Percentiles rank a stretch among this genome's conserved stretches.
Conservation (phyloP, 2,329 filamentous ascomycete species). For the Triangularia setosa region DNA sequence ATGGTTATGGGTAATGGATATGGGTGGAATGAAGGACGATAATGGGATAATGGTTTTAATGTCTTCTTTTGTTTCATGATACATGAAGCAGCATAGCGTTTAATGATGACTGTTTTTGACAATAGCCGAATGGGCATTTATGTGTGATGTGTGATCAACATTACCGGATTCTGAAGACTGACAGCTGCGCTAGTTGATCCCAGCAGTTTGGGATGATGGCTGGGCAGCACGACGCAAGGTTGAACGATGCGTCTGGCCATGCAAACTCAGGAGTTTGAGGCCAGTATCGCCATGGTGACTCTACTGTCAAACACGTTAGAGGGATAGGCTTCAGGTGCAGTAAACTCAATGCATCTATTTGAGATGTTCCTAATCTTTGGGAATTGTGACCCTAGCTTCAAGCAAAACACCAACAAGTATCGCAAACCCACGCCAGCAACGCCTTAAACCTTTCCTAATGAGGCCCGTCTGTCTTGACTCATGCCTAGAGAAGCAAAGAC, state of each 20-base stretch:
- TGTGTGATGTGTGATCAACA: not conserved
- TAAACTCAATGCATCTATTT: not conserved
- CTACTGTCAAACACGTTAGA: not conserved
- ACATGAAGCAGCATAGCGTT: not conserved
- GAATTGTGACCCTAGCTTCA: too few species aligned
- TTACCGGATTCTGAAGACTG: not conserved
- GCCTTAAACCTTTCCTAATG: not conserved
- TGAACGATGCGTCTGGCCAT: not conserved
- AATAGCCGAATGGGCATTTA: not conserved
- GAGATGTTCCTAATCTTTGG: not conserved
- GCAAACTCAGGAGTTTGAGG: not conserved
- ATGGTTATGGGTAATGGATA: not conserved
- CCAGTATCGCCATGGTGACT: not conserved
- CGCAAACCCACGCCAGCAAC: not conserved
- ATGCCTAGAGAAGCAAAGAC: too few species aligned
- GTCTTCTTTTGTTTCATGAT: not conserved
- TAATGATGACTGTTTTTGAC: not conserved
- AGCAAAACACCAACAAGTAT: not conserved
- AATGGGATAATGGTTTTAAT: not conserved
- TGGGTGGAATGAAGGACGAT: not conserved
- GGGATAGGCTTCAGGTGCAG: not conserved
- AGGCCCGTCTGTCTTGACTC: not conserved
- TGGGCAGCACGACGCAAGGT: not conserved
- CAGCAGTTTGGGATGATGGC: not conserved
- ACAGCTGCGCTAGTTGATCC: not conserved